Percentiles rank a stretch among this genome's conserved stretches.
Conservation (phyloP, 306 rosid genomes). For the Medicago ruthenica region DNA sequence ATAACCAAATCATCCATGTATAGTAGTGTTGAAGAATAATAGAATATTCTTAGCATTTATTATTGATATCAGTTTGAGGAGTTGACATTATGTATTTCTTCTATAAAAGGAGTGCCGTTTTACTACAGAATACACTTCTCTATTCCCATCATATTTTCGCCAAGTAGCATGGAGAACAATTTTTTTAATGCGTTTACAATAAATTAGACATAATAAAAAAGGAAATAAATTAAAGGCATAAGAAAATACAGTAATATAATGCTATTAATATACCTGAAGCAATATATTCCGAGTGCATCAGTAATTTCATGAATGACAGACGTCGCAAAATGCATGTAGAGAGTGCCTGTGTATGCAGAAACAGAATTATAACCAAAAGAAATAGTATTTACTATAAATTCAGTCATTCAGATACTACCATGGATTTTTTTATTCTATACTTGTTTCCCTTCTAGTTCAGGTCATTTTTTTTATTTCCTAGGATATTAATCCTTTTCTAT, state of each 20-base stretch:
- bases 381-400: background rate
- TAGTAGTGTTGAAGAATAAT: background rate
- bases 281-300: conserved; percentile 83
- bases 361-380: conserved; percentile 24
- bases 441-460: conserved; percentile 9
- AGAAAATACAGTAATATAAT: background rate
- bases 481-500: conserved; percentile 13
- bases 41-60: background rate
- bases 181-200: background rate
- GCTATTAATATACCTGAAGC: conserved; percentile 78
- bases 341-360: conserved; percentile 54
- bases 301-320: conserved; percentile 84
- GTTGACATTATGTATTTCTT: no score
- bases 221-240: conserved; percentile 21
- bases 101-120: no score
- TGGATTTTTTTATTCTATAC: background rate
- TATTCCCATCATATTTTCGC: no score
- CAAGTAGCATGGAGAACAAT: background rate
- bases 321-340: conserved; percentile 84
- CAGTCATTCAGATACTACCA: background rate
- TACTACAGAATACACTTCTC: no score
- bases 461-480: background rate
- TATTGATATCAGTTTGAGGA: background rate
- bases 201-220: background rate
- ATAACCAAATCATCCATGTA: no score